Evolutionary conservation across 2,329 filamentous ascomycete species (phyloP), one percentile per base, ranked within the genome.

Genomic region (Trichoderma pleuroti): DNA sequence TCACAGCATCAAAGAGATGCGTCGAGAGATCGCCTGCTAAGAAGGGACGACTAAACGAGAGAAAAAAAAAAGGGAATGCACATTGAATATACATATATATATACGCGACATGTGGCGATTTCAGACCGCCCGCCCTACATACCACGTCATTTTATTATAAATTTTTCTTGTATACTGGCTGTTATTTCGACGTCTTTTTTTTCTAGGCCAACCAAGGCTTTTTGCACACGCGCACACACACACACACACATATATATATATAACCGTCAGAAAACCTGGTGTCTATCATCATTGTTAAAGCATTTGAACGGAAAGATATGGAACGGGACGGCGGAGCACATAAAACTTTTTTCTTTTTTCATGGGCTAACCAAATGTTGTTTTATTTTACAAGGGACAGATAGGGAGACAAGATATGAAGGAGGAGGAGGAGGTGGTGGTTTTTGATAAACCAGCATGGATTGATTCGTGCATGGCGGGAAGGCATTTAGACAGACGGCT

Each of bases 1-100:
- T 69, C 75, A 49, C 68, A 74, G 52, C 68, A 74, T 52, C 59
- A 63, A 5, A 68, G 57, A 65, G 60, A 56, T 64, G 57, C 46
- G 21, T 46, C 46, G 34, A 42, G 67, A 66, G 26, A 61, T 46
- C 63, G 72, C 16, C 68, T 28, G 9, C 26, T 14, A 21, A 39
- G 26, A 28, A 16, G 24, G 39, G 64, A 63, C 7, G 21, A 54
- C 6, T 52, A 11, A 26, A 57, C 28, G 42, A 52, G 42, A 11
- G 30, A 14, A n/a, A 2, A 14, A n/a, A 2, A 0, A 42, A 1
- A 49, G 42, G n/a, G n/a, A 32, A 52, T 24, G 46, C n/a, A 52
- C 11, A 24, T 24, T 21, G 46, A 52, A 52, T 12, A 64, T 52
- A 52, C 28, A 24, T 32, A 54, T 24, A 24, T 54, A 34, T 24